phyloP scores from a whole-genome alignment of 2,329 filamentous ascomycete species.

The Colletotrichum sp. region DNA sequence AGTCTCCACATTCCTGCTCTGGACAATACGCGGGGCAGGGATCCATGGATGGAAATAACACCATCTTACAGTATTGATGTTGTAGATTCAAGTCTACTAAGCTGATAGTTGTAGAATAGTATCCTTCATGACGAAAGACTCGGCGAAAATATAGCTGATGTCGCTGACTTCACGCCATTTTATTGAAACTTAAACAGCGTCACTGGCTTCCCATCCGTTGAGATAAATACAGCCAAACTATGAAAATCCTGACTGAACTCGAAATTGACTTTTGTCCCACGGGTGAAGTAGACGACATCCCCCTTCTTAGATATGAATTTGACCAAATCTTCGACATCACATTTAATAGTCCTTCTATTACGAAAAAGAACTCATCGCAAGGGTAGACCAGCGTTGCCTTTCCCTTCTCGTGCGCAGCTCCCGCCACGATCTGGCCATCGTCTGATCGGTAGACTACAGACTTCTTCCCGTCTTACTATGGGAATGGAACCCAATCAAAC shows the following conservation, averaged over 20 bases:
- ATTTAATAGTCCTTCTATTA: neutral
- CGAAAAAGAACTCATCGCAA: neutral
- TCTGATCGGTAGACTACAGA: neutral
- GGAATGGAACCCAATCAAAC: neutral
- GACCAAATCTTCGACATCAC: neutral
- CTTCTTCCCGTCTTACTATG: neutral
- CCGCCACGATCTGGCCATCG: neutral
- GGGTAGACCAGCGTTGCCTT: neutral
- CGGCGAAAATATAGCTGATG: rapidly evolving
- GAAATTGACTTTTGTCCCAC: neutral
- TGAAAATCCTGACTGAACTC: neutral
- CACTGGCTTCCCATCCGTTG: neutral
- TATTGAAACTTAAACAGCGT: neutral
- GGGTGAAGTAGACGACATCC: neutral
- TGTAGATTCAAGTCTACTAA: neutral
- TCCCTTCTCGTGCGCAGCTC: neutral
- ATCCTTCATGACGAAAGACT: rapidly evolving
- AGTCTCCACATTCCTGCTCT: neutral
- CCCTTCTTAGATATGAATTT: neutral
- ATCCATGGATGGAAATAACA: neutral
- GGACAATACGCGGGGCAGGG: neutral
- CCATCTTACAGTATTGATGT: neutral
- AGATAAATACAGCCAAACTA: neutral
- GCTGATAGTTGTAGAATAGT: rapidly evolving
- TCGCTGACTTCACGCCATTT: rapidly evolving